Evolutionary conservation across 2,329 filamentous ascomycete genomes (phyloP).

Genomic region (Trichoderma endophyticum): DNA sequence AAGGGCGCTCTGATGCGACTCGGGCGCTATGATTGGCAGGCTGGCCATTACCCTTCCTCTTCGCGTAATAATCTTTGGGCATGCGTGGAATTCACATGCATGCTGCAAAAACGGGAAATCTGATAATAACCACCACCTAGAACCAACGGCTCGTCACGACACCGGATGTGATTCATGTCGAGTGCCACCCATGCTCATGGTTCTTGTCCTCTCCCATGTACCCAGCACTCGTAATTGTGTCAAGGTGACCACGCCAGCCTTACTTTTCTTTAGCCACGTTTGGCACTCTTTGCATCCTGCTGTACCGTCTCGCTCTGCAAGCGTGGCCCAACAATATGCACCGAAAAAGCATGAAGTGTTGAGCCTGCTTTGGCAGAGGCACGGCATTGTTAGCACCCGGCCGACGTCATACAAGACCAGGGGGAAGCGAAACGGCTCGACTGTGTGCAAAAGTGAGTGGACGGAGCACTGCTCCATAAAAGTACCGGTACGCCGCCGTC

Average conservation of each 20-base stretch:
- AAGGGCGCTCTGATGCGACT: slow-evolving; percentile 5
- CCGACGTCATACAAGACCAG: slow-evolving; percentile 13
- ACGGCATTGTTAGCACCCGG: not conserved
- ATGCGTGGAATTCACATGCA: not conserved
- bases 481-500: not conserved
- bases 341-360: not conserved
- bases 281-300: not conserved
- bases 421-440: not conserved
- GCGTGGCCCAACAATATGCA: not conserved
- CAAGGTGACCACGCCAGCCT: not conserved
- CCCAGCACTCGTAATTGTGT: not conserved
- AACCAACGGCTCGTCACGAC: not conserved
- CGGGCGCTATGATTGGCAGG: slow-evolving; percentile 6
- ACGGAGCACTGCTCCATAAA: not conserved
- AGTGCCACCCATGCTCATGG: not conserved
- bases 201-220: not conserved
- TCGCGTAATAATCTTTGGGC: slow-evolving; percentile 15
- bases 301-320: not conserved
- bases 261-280: not conserved
- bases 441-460: not conserved
- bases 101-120: not conserved
- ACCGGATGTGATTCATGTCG: not conserved
- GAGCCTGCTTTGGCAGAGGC: not conserved
- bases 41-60: slow-evolving; percentile 17
- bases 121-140: slow-evolving; percentile 8